phyloP scores from a whole-genome alignment of 441 rosid species.

The Adansonia gregorii region DNA sequence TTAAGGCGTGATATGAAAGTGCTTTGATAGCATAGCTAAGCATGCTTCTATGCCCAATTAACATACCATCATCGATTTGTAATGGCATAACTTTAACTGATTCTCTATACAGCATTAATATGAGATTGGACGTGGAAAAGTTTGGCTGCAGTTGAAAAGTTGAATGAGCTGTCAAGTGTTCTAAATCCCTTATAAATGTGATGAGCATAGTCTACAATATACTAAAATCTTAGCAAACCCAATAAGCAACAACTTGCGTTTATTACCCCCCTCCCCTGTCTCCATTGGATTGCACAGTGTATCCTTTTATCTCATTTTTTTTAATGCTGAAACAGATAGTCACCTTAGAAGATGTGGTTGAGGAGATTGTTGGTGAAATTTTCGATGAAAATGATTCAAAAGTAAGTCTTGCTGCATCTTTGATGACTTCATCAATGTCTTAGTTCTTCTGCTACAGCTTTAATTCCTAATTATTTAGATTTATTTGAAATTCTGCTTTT shows the following conservation, averaged over 20 bases:
- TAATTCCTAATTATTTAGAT: neutral
- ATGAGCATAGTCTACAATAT: neutral
- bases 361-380: constrained; percentile 99
- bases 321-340: constrained; percentile 64
- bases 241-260: neutral
- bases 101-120: neutral
- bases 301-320: neutral
- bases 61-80: constrained; percentile 12
- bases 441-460: constrained; percentile 16
- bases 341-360: constrained; percentile 95
- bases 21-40: neutral
- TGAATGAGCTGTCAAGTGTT: constrained; percentile 1
- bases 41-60: neutral
- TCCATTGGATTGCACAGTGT: neutral
- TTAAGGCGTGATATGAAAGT: neutral
- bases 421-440: constrained; percentile 12
- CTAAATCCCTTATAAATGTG: neutral
- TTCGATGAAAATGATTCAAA: constrained; percentile 99
- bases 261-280: neutral
- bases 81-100: constrained; percentile 7
- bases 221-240: neutral
- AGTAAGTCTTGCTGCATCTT: constrained; percentile 43
- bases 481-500: neutral
- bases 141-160: constrained; percentile 5
- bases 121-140: constrained; percentile 3